Percentiles rank a stretch among this genome's conserved stretches.
These are phyloP conservation scores for Xylaria bambusicola DNA, from an alignment of 495 filamentous ascomycete genomes.

Conservation along the genomic window DNA sequence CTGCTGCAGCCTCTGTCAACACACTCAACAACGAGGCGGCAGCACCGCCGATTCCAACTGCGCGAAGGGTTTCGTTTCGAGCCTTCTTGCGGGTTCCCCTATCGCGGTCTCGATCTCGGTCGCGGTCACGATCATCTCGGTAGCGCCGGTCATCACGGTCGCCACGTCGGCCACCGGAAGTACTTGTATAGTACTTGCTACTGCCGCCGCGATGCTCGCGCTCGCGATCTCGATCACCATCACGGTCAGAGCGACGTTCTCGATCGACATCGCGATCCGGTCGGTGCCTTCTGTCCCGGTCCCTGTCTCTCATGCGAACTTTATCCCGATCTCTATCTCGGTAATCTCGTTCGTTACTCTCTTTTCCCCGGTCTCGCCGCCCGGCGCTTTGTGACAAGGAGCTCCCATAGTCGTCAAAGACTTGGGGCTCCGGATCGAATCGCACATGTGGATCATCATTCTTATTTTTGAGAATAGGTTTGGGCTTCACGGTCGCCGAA, in stretches of 20 bases:
- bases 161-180: constrained; percentile 1
- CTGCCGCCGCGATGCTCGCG: constrained; percentile 20
- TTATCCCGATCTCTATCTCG: constrained; percentile 28
- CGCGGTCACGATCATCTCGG: constrained; percentile 4
- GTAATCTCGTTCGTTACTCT: constrained; percentile 22
- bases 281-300: constrained; percentile 29
- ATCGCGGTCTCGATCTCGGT: constrained; percentile 22
- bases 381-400: constrained; percentile 29
- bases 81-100: constrained; percentile 38
- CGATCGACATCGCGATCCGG: constrained; percentile 29
- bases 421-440: constrained; percentile 38
- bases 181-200: constrained; percentile 10
- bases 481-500: constrained; percentile 43
- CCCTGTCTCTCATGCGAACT: constrained; percentile 23
- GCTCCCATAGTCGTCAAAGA: constrained; percentile 39
- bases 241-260: constrained; percentile 20
- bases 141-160: constrained; percentile 11
- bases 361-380: constrained; percentile 29
- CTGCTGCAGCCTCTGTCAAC: constrained; percentile 49
- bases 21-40: constrained; percentile 54
- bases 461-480: constrained; percentile 54
- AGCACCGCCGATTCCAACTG: constrained; percentile 53
- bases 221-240: constrained; percentile 30
- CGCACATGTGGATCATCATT: constrained; percentile 49
- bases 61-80: constrained; percentile 42